Conservation (phyloP, 495 filamentous ascomycete species). For the Tuber indicum region DNA sequence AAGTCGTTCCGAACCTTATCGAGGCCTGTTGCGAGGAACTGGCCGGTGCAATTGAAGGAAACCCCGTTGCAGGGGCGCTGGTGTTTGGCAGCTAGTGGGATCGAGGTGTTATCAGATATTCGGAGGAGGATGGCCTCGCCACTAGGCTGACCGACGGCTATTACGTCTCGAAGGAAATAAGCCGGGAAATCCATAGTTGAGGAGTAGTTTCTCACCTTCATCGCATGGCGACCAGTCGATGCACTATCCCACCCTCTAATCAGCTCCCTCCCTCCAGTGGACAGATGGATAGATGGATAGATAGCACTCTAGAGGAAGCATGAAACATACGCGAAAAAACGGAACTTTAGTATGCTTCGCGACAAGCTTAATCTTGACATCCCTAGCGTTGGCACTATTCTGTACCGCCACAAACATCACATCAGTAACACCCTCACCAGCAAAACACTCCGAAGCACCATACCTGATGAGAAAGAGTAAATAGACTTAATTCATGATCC, state of each 20-base stretch:
- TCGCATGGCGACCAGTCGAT: slow-evolving; percentile 90
- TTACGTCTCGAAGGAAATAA: slow-evolving; percentile 50
- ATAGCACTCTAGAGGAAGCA: background rate
- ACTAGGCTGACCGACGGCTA: slow-evolving; percentile 76
- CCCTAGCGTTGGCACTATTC: slow-evolving; percentile 33
- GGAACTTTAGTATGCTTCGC: slow-evolving; percentile 73
- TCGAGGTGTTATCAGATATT: slow-evolving; percentile 58
- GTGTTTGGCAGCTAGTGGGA: slow-evolving; percentile 73
- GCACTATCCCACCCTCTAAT: slow-evolving; percentile 19
- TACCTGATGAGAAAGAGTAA: slow-evolving; percentile 59
- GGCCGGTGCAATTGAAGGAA: slow-evolving; percentile 69
- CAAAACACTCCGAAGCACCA: slow-evolving; percentile 5
- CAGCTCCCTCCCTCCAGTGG: background rate
- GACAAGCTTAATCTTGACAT: slow-evolving; percentile 60
- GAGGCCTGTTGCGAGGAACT: slow-evolving; percentile 72
- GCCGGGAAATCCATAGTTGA: background rate
- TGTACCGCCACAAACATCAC: slow-evolving; percentile 2
- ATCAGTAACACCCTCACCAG: background rate
- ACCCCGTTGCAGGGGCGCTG: slow-evolving; percentile 86
- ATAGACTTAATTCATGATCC: slow-evolving; percentile 71
- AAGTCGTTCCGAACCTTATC: slow-evolving; percentile 89
- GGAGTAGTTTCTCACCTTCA: slow-evolving; percentile 36
- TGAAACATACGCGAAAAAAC: slow-evolving; percentile 59
- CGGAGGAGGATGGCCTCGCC: slow-evolving; percentile 78
- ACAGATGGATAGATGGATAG: background rate